Percentiles rank a stretch among this genome's conserved stretches.
These are phyloP conservation scores for Fusarium coicis DNA, from an alignment of 2,329 filamentous ascomycete genomes.

Conservation along the genomic window DNA sequence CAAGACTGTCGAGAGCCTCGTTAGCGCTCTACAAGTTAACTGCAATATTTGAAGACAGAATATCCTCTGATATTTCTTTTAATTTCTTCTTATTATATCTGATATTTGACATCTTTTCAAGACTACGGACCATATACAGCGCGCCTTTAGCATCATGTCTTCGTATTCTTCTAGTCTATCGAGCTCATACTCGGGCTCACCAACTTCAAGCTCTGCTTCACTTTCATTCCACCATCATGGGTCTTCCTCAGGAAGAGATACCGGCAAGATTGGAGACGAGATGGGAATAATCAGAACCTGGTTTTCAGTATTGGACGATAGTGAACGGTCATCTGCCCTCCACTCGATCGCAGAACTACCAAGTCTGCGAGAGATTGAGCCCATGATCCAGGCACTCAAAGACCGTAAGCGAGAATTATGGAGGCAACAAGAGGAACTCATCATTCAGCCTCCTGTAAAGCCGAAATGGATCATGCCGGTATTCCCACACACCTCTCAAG, in stretches of 20 bases:
- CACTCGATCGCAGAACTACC: constrained; percentile 40
- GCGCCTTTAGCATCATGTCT: constrained; percentile 28
- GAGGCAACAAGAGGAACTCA: constrained; percentile 40
- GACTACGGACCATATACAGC: background rate
- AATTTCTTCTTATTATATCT: background rate
- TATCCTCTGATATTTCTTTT: background rate
- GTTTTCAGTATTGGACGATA: constrained; percentile 41
- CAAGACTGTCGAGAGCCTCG: constrained; percentile 10
- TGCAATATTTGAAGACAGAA: background rate
- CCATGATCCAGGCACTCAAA: constrained; percentile 42
- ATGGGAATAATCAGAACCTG: constrained; percentile 41
- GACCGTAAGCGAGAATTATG: constrained; percentile 42
- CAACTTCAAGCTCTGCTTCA: constrained; percentile 39
- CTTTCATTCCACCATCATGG: constrained; percentile 17
- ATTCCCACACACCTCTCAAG: constrained; percentile 37
- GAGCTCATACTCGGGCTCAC: constrained; percentile 34
- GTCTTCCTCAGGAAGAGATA: constrained; percentile 12
- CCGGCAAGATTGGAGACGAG: constrained; percentile 32
- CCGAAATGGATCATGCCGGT: constrained; percentile 42
- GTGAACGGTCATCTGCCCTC: constrained; percentile 35
- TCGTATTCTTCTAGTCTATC: constrained; percentile 34
- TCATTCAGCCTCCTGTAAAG: constrained; percentile 37
- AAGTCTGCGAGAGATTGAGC: constrained; percentile 42
- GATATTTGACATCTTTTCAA: background rate
- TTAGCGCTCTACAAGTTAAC: constrained; percentile 1